phyloP scores from a whole-genome alignment of 148 eudicot genomes.

The Selenicereus undatus region DNA sequence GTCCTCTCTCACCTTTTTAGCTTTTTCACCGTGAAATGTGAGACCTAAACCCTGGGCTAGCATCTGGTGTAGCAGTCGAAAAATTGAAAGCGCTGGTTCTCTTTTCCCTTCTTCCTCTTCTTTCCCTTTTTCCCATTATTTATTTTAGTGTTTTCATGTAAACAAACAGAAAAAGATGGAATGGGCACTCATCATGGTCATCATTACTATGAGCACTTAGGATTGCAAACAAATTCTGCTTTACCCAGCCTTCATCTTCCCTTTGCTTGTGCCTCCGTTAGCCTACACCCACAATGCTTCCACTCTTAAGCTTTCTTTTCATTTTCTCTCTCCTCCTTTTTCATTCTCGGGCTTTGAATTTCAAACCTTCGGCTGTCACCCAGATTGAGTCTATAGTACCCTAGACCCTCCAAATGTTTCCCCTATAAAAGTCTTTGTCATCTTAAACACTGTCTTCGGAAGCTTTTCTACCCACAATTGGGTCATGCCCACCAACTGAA shows the following conservation, averaged over 20 bases:
- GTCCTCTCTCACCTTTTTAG: conserved; percentile 5
- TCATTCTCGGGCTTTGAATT: conserved; percentile 19
- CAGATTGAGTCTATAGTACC: conserved; percentile 13
- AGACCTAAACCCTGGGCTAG: background rate
- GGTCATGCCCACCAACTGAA: background rate
- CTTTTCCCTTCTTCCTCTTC: too few relatives aligned
- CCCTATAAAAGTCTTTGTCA: conserved; percentile 1
- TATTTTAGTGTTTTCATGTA: background rate
- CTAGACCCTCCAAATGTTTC: background rate
- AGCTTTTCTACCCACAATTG: background rate
- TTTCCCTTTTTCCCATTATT: background rate
- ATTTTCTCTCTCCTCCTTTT: conserved; percentile 26
- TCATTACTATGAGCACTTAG: conserved; percentile 34
- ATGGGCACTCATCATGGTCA: conserved; percentile 29
- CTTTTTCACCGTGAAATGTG: conserved; percentile 12
- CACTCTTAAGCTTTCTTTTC: conserved; percentile 25
- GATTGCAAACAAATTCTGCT: conserved; percentile 24
- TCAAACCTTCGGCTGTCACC: conserved; percentile 23
- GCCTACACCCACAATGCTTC: conserved; percentile 23
- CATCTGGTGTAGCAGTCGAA: conserved; percentile 3
- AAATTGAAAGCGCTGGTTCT: conserved; percentile 9
- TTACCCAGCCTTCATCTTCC: conserved; percentile 13
- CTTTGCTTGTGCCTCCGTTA: background rate
- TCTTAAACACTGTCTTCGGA: conserved; percentile 12
- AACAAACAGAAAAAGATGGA: background rate